Base-by-base conservation (phyloP, 164 flowering plant species). In the Hamamelis virginiana region DNA sequence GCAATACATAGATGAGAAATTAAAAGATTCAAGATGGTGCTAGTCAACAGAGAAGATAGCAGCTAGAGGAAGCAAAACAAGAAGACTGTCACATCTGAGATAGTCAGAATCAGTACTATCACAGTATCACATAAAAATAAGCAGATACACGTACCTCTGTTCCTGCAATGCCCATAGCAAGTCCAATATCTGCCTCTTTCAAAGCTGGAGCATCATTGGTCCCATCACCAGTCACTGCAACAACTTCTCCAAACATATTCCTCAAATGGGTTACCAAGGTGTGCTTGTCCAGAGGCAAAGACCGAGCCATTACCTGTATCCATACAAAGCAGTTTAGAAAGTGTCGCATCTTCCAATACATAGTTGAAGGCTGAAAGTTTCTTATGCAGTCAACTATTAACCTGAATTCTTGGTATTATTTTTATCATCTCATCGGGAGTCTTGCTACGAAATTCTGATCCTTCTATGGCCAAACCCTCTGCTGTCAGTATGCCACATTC, bases 121-220 rank as follows among this genome's bases (percentile, higher is more conserved):
- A n/a, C n/a, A 33, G 41, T 41, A 16, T 12, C 14, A 48, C 5
- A 59, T 60, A 2, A 33, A 33, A 33, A 9, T 45, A 19, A 22
- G 59, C 41, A 1, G 43, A 14, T 25, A 15, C 5, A 65, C 79
- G 62, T 62, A 86, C 91, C 86, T 87, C 91, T 6, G 91, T 87
- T 73, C 91, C 91, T 41, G 89, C 86, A 23, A 87, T 87, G 11
- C 91, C 91, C 91, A 87, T 87, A 21, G 91, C 88, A 52, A 87
- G 81, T 69, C 89, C 91, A 59, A 87, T 83, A 72, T 85, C 89
- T 23, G 91, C 85, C 78, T 85, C 87, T 44, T 82, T 84, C 73
- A 87, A 65, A 16, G 91, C 88, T 25, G 91, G 91, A 62, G 91
- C 91, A 80, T 85, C 89, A 69, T 86, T 84, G 15, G 88, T 86